Conservation (phyloP, 2,329 filamentous ascomycete genomes). For the Clonostachys sp. region DNA sequence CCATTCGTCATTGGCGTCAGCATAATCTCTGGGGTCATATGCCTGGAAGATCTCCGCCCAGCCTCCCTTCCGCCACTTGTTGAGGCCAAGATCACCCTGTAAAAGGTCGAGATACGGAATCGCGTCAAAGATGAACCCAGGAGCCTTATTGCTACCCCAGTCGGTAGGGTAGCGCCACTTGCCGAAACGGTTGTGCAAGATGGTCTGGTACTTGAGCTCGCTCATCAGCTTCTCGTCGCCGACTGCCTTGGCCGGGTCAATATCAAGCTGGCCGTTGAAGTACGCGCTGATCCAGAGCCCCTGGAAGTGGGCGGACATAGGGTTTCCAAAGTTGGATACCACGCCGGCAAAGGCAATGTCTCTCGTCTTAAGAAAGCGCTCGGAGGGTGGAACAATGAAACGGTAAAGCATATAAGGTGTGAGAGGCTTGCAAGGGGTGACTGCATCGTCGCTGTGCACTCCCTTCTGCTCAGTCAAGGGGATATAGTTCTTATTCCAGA, state of each 20-base stretch:
- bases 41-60: neutral
- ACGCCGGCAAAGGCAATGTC: slow-evolving; percentile 26
- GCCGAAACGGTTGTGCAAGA: slow-evolving; percentile 63
- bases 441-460: neutral
- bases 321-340: slow-evolving; percentile 21
- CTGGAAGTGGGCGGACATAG: slow-evolving; percentile 24
- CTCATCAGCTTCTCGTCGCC: slow-evolving; percentile 17
- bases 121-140: slow-evolving; percentile 55
- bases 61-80: slow-evolving; percentile 8
- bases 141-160: slow-evolving; percentile 52
- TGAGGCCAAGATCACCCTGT: slow-evolving; percentile 59
- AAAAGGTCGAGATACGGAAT: slow-evolving; percentile 52
- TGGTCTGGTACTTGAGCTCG: slow-evolving; percentile 43
- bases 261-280: slow-evolving; percentile 41
- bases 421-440: neutral
- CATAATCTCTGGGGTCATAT: neutral
- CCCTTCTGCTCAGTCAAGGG: neutral
- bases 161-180: slow-evolving; percentile 64
- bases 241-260: slow-evolving; percentile 8
- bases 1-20: slow-evolving; percentile 1
- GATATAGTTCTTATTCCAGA: slow-evolving; percentile 10
- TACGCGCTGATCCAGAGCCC: slow-evolving; percentile 56
- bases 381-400: slow-evolving; percentile 14
- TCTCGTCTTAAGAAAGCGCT: slow-evolving; percentile 9
- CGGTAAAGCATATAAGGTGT: slow-evolving; percentile 9